Conservation (phyloP, 78 protist species). For the Pigoraptor vietnamica region DNA sequence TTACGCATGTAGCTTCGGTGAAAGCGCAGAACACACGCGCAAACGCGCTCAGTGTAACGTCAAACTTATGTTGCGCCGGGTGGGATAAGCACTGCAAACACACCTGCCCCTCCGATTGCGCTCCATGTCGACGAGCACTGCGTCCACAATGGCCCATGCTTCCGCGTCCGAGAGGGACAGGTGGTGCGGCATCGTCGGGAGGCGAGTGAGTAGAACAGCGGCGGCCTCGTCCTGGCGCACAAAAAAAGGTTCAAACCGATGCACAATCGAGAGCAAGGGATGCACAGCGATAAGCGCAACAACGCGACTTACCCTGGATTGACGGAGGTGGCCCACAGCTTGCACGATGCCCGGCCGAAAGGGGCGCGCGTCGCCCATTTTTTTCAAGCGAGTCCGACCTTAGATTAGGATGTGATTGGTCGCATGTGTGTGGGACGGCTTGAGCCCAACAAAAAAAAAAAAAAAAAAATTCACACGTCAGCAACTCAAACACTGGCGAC, state of each 20-base stretch:
- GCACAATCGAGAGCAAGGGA: background rate
- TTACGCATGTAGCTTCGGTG: no score
- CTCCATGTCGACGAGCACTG: background rate
- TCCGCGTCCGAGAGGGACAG: background rate
- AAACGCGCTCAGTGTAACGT: background rate
- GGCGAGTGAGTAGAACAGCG: background rate
- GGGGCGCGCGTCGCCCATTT: background rate
- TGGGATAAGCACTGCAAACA: no score
- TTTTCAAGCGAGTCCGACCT: background rate
- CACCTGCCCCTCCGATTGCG: background rate
- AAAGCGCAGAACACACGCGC: background rate
- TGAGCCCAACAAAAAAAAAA: no score
- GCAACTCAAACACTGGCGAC: no score
- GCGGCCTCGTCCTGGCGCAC: background rate
- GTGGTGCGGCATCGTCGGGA: background rate
- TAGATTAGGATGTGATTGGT: no score
- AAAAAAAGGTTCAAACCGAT: background rate
- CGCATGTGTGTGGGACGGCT: no score
- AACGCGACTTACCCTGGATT: background rate
- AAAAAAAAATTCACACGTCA: no score
- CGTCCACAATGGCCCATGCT: background rate
- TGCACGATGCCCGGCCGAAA: background rate
- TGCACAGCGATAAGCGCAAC: background rate
- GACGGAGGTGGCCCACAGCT: background rate
- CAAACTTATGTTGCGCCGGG: no score